These are phyloP conservation scores for Fusarium nodosum DNA, from an alignment of 2,329 filamentous ascomycete species.

Conservation along the genomic window DNA sequence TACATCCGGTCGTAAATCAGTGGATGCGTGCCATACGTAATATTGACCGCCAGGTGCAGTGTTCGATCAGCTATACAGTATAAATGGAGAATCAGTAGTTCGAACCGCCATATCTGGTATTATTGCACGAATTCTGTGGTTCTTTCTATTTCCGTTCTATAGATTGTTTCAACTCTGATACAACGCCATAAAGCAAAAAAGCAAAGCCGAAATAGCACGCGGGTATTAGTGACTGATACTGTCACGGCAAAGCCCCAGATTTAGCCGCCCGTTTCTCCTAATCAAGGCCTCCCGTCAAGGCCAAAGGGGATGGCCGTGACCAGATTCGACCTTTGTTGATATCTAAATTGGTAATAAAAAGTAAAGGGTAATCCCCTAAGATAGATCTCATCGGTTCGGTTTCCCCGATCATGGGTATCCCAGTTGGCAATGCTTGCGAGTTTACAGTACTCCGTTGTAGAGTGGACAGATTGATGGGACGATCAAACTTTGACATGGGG, in stretches of 20 bases:
- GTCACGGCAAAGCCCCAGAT: slow-evolving; percentile 32
- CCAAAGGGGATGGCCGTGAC: slow-evolving; percentile 3
- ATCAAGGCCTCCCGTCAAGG: slow-evolving; percentile 20
- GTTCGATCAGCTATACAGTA: neutral
- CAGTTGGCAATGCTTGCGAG: slow-evolving; percentile 28
- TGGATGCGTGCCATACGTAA: neutral
- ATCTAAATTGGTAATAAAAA: neutral
- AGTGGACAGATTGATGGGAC: slow-evolving; percentile 6
- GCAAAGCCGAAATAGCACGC: slow-evolving; percentile 12
- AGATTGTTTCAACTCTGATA: slow-evolving; percentile 15
- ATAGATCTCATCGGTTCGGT: slow-evolving; percentile 8
- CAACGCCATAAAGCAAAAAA: slow-evolving; percentile 34
- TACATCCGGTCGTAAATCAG: slow-evolving; percentile 7
- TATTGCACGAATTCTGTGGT: slow-evolving; percentile 7
- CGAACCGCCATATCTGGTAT: neutral
- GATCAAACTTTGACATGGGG: slow-evolving; percentile 30
- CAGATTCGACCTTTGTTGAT: neutral
- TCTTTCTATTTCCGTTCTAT: slow-evolving; percentile 9
- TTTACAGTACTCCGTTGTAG: neutral
- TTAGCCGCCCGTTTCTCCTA: slow-evolving; percentile 38
- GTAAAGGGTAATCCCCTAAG: neutral
- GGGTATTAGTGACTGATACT: slow-evolving; percentile 22
- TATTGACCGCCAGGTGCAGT: slow-evolving; percentile 24
- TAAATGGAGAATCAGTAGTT: neutral
- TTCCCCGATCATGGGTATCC: slow-evolving; percentile 9